These are phyloP conservation scores for Arthrobotrys sphaeroides DNA, from an alignment of 2,329 filamentous ascomycete species.

Conservation along the genomic window DNA sequence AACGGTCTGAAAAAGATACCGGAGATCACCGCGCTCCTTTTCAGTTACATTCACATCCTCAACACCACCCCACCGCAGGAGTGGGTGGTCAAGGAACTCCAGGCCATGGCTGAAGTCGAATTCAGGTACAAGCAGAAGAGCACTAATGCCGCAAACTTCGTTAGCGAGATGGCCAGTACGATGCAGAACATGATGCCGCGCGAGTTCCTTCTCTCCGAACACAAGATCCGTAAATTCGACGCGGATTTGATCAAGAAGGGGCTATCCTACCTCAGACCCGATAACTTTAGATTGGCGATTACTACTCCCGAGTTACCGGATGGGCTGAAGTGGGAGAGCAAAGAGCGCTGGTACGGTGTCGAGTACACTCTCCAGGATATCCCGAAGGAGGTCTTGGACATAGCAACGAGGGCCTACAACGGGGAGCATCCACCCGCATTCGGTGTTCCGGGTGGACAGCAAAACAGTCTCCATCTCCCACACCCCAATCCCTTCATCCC, in stretches of 20 bases:
- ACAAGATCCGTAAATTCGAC: constrained; percentile 81
- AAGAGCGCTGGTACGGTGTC: constrained; percentile 97
- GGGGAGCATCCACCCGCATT: constrained; percentile 36
- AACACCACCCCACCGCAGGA: constrained; percentile 81
- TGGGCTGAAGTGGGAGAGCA: constrained; percentile 76
- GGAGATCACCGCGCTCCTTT: constrained; percentile 77
- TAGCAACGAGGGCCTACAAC: constrained; percentile 60
- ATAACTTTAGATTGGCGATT: constrained; percentile 87
- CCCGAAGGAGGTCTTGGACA: constrained; percentile 75
- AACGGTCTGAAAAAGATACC: constrained; percentile 67
- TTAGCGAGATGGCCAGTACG: constrained; percentile 80
- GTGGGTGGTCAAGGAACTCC: constrained; percentile 95
- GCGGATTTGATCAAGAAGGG: constrained; percentile 77
- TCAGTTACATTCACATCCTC: constrained; percentile 90
- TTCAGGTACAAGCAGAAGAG: constrained; percentile 96
- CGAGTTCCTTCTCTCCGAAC: constrained; percentile 85
- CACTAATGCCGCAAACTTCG: constrained; percentile 81
- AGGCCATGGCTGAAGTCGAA: constrained; percentile 87
- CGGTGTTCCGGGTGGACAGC: constrained; percentile 62
- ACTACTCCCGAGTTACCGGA: constrained; percentile 80
- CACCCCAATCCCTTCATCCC: constrained; percentile 97
- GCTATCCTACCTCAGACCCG: constrained; percentile 77
- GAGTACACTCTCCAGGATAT: constrained; percentile 88
- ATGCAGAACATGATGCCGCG: constrained; percentile 93
- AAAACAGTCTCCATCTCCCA: constrained; percentile 80